A percentile compares a stretch with the other conserved stretches of the same genome.
These are phyloP conservation scores for Fusarium mundagurra DNA, from an alignment of 2,329 filamentous ascomycete species.

Conservation along the genomic window DNA sequence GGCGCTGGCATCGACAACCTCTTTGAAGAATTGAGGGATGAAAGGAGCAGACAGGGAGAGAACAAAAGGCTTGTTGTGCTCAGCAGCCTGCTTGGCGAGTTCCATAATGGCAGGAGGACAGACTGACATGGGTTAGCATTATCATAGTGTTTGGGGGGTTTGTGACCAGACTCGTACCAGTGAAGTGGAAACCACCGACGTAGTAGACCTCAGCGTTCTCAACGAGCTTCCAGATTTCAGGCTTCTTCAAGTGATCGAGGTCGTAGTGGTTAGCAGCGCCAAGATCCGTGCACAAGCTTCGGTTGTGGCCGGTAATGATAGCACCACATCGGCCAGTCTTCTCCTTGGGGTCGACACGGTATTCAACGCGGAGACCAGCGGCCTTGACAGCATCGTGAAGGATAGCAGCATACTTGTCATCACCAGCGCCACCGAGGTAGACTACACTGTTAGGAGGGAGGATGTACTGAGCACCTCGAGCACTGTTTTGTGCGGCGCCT, in stretches of 20 bases:
- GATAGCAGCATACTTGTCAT: conserved; percentile 94
- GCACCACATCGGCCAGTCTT: conserved; percentile 95
- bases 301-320: conserved; percentile 96
- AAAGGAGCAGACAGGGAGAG: conserved; percentile 95
- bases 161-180: conserved; percentile 53
- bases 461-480: conserved; percentile 95
- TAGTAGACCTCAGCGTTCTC: conserved; percentile 91
- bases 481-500: conserved; percentile 97
- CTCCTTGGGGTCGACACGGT: conserved; percentile 85
- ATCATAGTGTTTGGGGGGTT: neutral
- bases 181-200: conserved; percentile 96
- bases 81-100: conserved; percentile 88
- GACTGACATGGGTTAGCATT: conserved; percentile 59
- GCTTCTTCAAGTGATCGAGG: conserved; percentile 89
- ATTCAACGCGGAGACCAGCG: conserved; percentile 92
- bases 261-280: conserved; percentile 98
- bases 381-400: conserved; percentile 86
- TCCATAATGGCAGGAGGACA: conserved; percentile 90
- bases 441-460: conserved; percentile 89
- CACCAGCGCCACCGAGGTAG: conserved; percentile 92
- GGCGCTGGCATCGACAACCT: conserved; percentile 83
- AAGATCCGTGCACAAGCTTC: conserved; percentile 93
- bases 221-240: conserved; percentile 90
- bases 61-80: conserved; percentile 89
- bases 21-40: conserved; percentile 98